A percentile compares a stretch with the other conserved stretches of the same genome.
These are phyloP conservation scores for Collariella sp. DNA, from an alignment of 495 filamentous ascomycete species.

Conservation along the genomic window DNA sequence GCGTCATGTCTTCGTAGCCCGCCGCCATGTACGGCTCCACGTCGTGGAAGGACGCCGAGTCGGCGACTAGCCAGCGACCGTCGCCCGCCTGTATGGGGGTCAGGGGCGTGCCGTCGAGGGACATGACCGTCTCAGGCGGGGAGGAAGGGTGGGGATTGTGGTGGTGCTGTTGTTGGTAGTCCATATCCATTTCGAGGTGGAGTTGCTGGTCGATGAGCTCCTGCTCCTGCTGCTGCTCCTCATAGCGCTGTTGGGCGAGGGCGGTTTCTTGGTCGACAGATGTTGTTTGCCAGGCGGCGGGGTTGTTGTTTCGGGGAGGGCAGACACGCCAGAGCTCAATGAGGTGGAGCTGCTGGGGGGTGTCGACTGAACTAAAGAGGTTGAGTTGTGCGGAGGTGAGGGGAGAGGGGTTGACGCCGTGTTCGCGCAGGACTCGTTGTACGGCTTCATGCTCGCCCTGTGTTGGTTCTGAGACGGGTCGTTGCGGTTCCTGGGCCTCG, in stretches of 20 bases:
- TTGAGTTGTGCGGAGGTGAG: constrained; percentile 51
- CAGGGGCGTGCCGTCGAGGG: constrained; percentile 42
- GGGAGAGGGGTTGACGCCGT: constrained; percentile 46
- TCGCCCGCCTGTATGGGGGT: constrained; percentile 44
- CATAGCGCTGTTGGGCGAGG: constrained; percentile 43
- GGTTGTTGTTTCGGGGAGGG: constrained; percentile 40
- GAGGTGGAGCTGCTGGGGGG: constrained; percentile 49
- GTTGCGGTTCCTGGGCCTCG: constrained; percentile 17
- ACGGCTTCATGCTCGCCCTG: constrained; percentile 36
- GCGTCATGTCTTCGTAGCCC: constrained; percentile 53
- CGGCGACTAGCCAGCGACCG: constrained; percentile 39
- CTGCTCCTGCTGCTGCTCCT: constrained; percentile 35
- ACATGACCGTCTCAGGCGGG: constrained; percentile 26
- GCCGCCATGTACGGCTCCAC: constrained; percentile 63
- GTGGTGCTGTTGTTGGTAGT: constrained; percentile 21
- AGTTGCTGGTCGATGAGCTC: constrained; percentile 20
- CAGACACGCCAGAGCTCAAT: constrained; percentile 60
- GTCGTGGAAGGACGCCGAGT: constrained; percentile 13
- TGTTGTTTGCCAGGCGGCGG: constrained; percentile 39
- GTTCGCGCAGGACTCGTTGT: constrained; percentile 31
- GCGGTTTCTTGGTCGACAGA: constrained; percentile 44
- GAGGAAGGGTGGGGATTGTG: background rate
- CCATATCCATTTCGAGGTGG: constrained; percentile 15
- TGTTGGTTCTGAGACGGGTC: constrained; percentile 42
- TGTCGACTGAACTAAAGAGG: constrained; percentile 52